Base-by-base conservation (phyloP, 2,329 filamentous ascomycete genomes). In the Hymenoscyphus fructigenus region DNA sequence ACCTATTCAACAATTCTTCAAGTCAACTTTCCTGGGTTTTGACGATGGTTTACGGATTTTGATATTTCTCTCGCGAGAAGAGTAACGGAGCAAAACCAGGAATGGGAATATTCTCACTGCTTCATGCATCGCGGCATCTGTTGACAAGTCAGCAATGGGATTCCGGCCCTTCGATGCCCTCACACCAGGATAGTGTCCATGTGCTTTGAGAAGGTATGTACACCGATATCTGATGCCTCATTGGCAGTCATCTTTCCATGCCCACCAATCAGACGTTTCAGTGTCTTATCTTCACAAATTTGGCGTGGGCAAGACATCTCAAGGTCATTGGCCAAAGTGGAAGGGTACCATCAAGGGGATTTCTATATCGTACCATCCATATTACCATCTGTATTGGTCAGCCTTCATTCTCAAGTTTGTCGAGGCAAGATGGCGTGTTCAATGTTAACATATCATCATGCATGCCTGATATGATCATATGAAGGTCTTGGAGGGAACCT, bases 101-200 rank as follows among this genome's bases (percentile, higher is more conserved):
- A 23, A 50, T 6, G 26, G 23, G 44, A 50, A 10, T 12, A 1
- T 23, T 12, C 44, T 12, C 20, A 86, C 83, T 0, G 82, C 82
- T 67, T 86, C 84, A 68, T 86, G 82, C 85, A 86, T 86, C 1
- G 82, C 79, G 41, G 80, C 80, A 75, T 59, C 62, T 60, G 29
- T 36, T 23, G 23, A 44, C 20, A 20, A 34, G 26, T 50, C n/a
- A 50, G 38, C 38, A 59, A 59, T 47, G 12, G 2, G 3, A 23
- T 53, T 26, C 47, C 26, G 47, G 14, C 47, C 23, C 23, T 10
- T 14, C 5, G 20, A 53, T 26, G 47, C 12, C 47, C 47, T 26
- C 47, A 7, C 47, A 53, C 20, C 20, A 23, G 47, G 20, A 20
- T 53, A 53, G 47, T 53, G 47, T 23, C 14, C 47, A 53, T 14